phyloP scores from a whole-genome alignment of 345 rosid genomes.

The Salix suchowensis region DNA sequence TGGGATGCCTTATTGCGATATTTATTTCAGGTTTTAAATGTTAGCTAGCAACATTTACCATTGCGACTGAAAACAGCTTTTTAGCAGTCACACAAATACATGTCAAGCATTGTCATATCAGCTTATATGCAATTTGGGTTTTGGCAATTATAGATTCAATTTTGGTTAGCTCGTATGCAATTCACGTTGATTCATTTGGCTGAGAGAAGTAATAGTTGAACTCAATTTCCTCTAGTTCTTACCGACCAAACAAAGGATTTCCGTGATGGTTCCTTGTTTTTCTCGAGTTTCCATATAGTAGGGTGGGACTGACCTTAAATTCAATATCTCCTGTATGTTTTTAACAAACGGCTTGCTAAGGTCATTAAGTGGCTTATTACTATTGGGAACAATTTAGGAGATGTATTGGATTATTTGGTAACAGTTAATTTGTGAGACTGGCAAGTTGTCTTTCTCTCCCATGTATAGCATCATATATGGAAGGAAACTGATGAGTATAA shows the following conservation, averaged over 20 bases:
- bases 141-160: background rate
- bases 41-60: background rate
- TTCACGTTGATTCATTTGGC: background rate
- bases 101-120: background rate
- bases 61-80: background rate
- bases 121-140: background rate
- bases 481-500: background rate
- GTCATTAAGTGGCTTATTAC: background rate
- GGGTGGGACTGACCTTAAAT: background rate
- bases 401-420: background rate
- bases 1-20: background rate
- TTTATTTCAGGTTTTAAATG: background rate
- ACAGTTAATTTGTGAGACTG: background rate
- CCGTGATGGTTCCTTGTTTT: background rate
- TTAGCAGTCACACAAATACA: background rate
- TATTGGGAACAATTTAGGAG: background rate
- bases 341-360: background rate
- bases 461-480: background rate
- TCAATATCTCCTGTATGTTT: background rate
- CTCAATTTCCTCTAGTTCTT: background rate
- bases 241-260: background rate
- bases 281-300: background rate
- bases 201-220: background rate
- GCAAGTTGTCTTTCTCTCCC: background rate
- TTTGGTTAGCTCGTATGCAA: background rate